Conservation (phyloP, 352 stramenopile genomes). For the Phytophthora hibernalis region DNA sequence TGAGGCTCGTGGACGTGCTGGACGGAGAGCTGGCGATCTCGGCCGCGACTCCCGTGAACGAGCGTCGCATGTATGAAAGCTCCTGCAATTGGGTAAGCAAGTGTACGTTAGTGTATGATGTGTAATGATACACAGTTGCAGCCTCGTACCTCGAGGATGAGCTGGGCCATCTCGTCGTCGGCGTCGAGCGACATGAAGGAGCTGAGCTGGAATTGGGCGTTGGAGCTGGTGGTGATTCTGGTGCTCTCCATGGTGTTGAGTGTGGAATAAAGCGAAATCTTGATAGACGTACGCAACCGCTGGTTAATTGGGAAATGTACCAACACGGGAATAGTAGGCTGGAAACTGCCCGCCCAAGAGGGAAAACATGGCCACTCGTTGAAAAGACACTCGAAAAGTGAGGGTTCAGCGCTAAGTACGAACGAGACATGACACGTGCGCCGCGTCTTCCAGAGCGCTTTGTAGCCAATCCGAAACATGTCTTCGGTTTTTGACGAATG, state of each 20-base stretch:
- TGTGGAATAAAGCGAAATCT: not conserved
- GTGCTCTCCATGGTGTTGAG: constrained; percentile 45
- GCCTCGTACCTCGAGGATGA: constrained; percentile 78
- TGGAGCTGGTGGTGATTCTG: constrained; percentile 29
- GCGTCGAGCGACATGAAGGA: constrained; percentile 79
- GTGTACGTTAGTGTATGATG: constrained; percentile 4
- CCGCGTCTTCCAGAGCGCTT: constrained; percentile 4
- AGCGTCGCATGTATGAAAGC: constrained; percentile 70
- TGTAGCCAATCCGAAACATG: constrained; percentile 13
- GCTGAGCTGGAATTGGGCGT: constrained; percentile 75
- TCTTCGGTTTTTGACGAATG: constrained; percentile 3
- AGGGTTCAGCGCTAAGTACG: constrained; percentile 30
- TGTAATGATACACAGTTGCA: constrained; percentile 6
- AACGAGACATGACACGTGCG: constrained; percentile 33
- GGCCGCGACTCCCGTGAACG: constrained; percentile 69
- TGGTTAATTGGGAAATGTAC: constrained; percentile 31
- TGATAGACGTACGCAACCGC: constrained; percentile 13
- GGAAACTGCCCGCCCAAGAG: constrained; percentile 24
- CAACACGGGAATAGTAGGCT: constrained; percentile 12
- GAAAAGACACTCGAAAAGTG: constrained; percentile 29
- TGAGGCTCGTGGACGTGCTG: constrained; percentile 62
- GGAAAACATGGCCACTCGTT: constrained; percentile 37
- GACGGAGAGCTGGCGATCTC: constrained; percentile 78
- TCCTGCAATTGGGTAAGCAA: constrained; percentile 49
- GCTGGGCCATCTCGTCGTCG: constrained; percentile 78